phyloP scores from a whole-genome alignment of 139 green algal genomes.

The Chlorella sp. region DNA sequence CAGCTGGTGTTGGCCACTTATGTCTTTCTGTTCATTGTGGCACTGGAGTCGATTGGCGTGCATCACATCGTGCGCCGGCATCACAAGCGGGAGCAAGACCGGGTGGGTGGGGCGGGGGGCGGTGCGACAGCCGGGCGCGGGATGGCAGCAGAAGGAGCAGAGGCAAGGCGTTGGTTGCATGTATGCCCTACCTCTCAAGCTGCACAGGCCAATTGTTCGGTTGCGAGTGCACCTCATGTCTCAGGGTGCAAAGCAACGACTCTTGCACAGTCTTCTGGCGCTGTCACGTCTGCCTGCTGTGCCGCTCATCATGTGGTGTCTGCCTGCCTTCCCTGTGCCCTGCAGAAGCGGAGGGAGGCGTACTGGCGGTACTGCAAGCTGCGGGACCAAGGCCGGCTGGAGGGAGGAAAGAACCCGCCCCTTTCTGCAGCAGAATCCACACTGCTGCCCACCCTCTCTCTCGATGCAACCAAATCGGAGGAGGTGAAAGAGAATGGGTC shows the following conservation, averaged over 20 bases:
- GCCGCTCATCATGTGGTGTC: too few relatives aligned
- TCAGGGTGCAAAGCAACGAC: too few relatives aligned
- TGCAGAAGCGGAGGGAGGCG: conserved; percentile 12
- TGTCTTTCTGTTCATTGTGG: conserved; percentile 5
- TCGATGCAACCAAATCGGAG: too few relatives aligned
- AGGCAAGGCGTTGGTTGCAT: background rate
- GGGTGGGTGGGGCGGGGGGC: background rate
- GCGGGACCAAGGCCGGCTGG: background rate
- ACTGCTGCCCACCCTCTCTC: background rate
- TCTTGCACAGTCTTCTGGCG: background rate
- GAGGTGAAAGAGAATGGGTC: background rate
- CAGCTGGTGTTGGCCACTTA: conserved; percentile 34
- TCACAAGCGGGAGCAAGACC: background rate
- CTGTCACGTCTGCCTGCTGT: too few relatives aligned
- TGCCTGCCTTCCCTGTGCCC: background rate
- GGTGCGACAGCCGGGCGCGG: background rate
- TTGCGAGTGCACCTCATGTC: too few relatives aligned
- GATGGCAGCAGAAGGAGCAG: background rate
- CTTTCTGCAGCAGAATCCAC: background rate
- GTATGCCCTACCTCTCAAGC: background rate
- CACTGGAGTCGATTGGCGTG: conserved; percentile 6
- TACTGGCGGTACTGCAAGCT: conserved; percentile 27
- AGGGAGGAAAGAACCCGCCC: conserved; percentile 9
- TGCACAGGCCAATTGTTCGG: too few relatives aligned
- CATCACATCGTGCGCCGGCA: conserved; percentile 22